Evolutionary conservation across 2,329 filamentous ascomycete species (phyloP), one percentile per base, ranked within the genome.

Genomic region (Fusarium redolens): DNA sequence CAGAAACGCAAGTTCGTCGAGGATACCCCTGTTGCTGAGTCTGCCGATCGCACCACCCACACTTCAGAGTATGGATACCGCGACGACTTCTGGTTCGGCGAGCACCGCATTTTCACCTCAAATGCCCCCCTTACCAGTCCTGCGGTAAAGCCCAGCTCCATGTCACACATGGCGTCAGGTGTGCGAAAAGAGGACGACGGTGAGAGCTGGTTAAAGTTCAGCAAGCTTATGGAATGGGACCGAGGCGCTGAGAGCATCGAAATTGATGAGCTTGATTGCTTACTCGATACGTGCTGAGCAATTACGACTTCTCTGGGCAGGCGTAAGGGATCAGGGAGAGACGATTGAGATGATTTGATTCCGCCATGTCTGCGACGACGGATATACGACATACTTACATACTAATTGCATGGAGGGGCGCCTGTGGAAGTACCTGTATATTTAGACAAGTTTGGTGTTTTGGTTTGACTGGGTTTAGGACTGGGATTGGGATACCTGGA

Each of bases 181-280:
- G 59, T 72, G 54, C 78, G 81, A 56, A 83, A 83, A 73, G 82
- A 83, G 20, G 82, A 84, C 20, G 81, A 83, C 30, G 74, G 78
- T 28, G 81, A 83, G 51, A 79, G 73, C 72, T 84, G 84, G 72
- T 74, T 86, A 63, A 85, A 83, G 68, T 74, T 85, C 30, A 82
- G 77, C 72, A 81, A 81, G 62, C 65, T 83, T n/a, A 79, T 82
- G 54, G 82, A 90, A 75, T 89, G 90, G 83, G 92, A 92, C 78
- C 88, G 88, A 79, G 94, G 91, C 79, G 95, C 95, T 3, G 96
- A 98, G 84, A 93, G 91, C 73, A 92, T 98, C 75, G 95, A 97
- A 81, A 89, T 98, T 54, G 94, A 97, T 51, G 96, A 99, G 85
- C 90, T 98, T 30, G 96, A 98, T 79, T 91, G 93, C 76, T 89